Evolutionary conservation across 78 protist species (phyloP), one percentile per base, ranked within the genome.

Genomic region (Dictyostelium capitatum): DNA sequence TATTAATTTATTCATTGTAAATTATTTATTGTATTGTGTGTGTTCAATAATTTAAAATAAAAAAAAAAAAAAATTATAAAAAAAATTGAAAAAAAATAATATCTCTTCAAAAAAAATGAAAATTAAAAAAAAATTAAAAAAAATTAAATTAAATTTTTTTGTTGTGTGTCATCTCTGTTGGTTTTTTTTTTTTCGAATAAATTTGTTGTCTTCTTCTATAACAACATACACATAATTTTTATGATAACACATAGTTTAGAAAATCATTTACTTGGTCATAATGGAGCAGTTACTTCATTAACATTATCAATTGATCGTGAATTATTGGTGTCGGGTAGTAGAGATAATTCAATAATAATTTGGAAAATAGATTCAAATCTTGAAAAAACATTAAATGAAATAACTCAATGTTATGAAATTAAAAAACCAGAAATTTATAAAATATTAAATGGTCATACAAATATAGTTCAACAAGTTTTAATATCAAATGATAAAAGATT

Each of bases 1-100:
- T 25, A 62, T 25, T 62, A 62, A 62, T 62, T 62, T 62, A 25
- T 62, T 62, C 70, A 62, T 62, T 62, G 32, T 62, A 37, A 37
- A 37, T 37, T 37, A 11, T 53, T 53, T 53, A n/a, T n/a, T n/a
- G n/a, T n/a, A n/a, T n/a, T n/a, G n/a, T 37, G 43, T 37, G 43
- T 37, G 43, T 37, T 2, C 2, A 37, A 37, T 37, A 37, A 37
- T 37, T 37, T 37, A 3, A 37, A 37, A 37, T n/a, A 37, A 37
- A 37, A 37, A 3, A 2, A 37, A 37, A 37, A 37, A 37, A 37
- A 37, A 37, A 37, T 37, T 3, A 37, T 37, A 3, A 3, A 3
- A 3, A 37, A 37, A 37, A 37, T 37, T 37, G 2, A 37, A 37
- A 37, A 37, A 2, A 37, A n/a, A n/a, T n/a, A n/a, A n/a, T n/a